Evolutionary conservation across 139 green algal species (phyloP), one percentile per base, ranked within the genome.

Genomic region (Chloropicon primus): DNA sequence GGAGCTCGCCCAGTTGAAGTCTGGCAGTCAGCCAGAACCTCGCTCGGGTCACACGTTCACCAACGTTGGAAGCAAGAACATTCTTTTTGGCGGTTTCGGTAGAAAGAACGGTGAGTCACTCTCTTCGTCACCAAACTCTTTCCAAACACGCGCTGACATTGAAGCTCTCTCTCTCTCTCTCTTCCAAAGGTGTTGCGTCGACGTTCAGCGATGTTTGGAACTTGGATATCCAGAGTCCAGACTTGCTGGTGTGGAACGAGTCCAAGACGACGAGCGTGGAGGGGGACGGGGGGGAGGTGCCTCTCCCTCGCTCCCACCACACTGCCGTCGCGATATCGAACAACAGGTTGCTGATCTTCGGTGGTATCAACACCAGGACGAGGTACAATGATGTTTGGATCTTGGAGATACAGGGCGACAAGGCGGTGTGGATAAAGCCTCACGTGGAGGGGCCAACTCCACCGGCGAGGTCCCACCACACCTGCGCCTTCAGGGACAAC

Each of bases 321-420:
- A 82, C 85, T 0, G 87, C 90, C 21, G 82, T 91, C 26, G 82
- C 86, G 26, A 79, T 79, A 53, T 77, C 71, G n/a, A 28, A 25
- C 22, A 71, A 78, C 26, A 77, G 72, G 27, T 22, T 82, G 26
- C 80, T 96, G 2, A 76, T 96, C 0, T 95, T 92, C 78, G 90
- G 91, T 2, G 92, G 92, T 41, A 53, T 94, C 17, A 87, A 95
- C 80, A 90, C 90, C 74, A 85, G 86, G 21, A 80, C 79, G 1
- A 84, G 90, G 71, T 93, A 90, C 79, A 88, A 90, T 72, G 92
- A 96, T 79, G 78, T 91, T 1, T 96, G 90, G 89, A 53, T 95
- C 3, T 89, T 90, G 22, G 84, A 90, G 76, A 74, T 83, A 17
- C 79, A 84, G 10, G 41, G 41, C 41, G 41, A 62, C 41, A 80